These are phyloP conservation scores for Exophiala aquamarina DNA, from an alignment of 2,329 filamentous ascomycete species.

Conservation along the genomic window DNA sequence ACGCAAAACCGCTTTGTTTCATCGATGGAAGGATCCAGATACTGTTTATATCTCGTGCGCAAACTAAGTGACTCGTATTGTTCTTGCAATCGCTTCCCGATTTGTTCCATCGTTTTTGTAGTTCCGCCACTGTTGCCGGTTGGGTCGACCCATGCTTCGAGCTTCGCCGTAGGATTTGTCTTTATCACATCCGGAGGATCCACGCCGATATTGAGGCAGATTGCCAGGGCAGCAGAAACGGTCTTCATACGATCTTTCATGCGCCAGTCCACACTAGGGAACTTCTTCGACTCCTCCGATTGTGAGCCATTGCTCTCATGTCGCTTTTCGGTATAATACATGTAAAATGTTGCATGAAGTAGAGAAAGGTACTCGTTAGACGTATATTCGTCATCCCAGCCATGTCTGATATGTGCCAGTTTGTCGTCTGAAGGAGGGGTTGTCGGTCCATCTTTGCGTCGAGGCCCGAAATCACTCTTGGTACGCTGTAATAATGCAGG, in stretches of 20 bases:
- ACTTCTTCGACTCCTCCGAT: conserved; percentile 54
- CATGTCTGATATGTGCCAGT: conserved; percentile 68
- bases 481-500: conserved; percentile 44
- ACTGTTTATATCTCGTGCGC: conserved; percentile 95
- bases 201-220: conserved; percentile 96
- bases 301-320: conserved; percentile 93
- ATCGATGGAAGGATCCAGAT: conserved; percentile 92
- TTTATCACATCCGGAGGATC: conserved; percentile 97
- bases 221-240: conserved; percentile 87
- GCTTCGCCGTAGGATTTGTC: conserved; percentile 86
- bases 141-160: conserved; percentile 97
- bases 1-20: conserved; percentile 97
- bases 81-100: conserved; percentile 91
- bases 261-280: conserved; percentile 83
- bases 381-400: conserved; percentile 89
- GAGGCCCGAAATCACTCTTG: conserved; percentile 54
- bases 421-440: conserved; percentile 47
- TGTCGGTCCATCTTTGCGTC: conserved; percentile 37
- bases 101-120: conserved; percentile 84
- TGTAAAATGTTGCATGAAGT: conserved; percentile 93
- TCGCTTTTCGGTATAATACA: conserved; percentile 98
- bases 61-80: conserved; percentile 96
- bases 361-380: conserved; percentile 86
- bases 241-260: conserved; percentile 97
- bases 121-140: conserved; percentile 73